Evolutionary conservation across 2,329 filamentous ascomycete genomes (phyloP).

Genomic region (Diaporthe aspalathi): DNA sequence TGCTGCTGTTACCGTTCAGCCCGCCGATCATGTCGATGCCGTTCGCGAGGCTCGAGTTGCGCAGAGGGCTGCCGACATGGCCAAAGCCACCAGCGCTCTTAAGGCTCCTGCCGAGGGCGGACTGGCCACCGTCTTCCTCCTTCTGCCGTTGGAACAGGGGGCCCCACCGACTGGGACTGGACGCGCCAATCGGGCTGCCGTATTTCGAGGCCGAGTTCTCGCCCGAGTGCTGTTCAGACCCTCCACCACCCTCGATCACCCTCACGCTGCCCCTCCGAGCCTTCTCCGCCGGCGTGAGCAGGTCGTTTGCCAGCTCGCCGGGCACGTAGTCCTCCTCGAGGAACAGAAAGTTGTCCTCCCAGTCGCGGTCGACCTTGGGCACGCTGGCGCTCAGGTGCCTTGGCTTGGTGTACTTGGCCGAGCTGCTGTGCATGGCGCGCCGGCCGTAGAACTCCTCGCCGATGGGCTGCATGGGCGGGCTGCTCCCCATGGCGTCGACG

Average conservation of each 20-base stretch:
- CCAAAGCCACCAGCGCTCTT: slow-evolving; percentile 69
- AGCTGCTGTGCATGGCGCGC: slow-evolving; percentile 76
- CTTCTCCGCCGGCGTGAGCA: slow-evolving; percentile 75
- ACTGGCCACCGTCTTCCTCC: slow-evolving; percentile 62
- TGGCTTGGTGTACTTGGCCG: slow-evolving; percentile 70
- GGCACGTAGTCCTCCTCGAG: slow-evolving; percentile 89
- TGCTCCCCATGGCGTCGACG: slow-evolving; percentile 55
- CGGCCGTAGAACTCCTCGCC: slow-evolving; percentile 74
- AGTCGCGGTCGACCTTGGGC: slow-evolving; percentile 72
- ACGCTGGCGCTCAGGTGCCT: slow-evolving; percentile 75
- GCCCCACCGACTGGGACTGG: slow-evolving; percentile 71
- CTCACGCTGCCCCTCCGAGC: slow-evolving; percentile 71
- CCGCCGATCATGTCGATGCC: slow-evolving; percentile 54
- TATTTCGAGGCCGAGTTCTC: slow-evolving; percentile 67
- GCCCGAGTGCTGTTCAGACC: slow-evolving; percentile 46
- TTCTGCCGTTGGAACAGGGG: slow-evolving; percentile 70
- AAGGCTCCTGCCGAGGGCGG: slow-evolving; percentile 47
- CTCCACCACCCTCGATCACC: slow-evolving; percentile 53
- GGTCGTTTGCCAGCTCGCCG: slow-evolving; percentile 70
- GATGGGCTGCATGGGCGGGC: slow-evolving; percentile 63
- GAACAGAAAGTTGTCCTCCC: slow-evolving; percentile 78
- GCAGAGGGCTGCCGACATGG: slow-evolving; percentile 73
- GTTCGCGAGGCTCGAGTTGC: slow-evolving; percentile 70
- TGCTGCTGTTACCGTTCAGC: slow-evolving; percentile 47
- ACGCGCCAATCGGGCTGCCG: slow-evolving; percentile 67